Conservation (phyloP, 2,329 filamentous ascomycete genomes). For the Xylariaceae sp. region DNA sequence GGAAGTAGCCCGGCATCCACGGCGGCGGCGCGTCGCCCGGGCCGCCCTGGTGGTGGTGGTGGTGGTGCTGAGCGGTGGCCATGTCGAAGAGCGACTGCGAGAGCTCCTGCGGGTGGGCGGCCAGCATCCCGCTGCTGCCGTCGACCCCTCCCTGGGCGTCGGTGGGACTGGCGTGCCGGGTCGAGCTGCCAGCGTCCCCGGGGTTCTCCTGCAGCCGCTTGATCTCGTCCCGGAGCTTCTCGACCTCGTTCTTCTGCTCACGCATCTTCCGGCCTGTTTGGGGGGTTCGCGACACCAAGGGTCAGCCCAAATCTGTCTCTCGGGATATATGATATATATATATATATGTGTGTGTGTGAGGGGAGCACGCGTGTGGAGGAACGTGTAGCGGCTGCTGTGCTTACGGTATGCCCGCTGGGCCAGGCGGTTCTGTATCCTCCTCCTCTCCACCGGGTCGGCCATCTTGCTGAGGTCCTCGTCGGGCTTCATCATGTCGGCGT, state of each 20-base stretch:
- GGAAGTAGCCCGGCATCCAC: conserved; percentile 16
- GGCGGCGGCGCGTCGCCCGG: conserved; percentile 13
- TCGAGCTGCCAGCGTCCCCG: conserved; percentile 13
- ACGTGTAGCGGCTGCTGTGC: no score
- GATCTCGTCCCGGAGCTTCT: conserved; percentile 18
- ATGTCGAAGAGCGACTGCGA: conserved; percentile 13
- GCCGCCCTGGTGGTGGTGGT: no score
- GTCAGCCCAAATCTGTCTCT: no score
- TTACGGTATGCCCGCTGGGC: conserved; percentile 16
- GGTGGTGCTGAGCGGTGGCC: conserved; percentile 10
- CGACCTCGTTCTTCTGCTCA: conserved; percentile 18
- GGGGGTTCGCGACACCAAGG: no score
- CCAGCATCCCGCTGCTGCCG: conserved; percentile 6
- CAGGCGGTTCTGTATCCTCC: conserved; percentile 16
- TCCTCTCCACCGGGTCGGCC: conserved; percentile 14
- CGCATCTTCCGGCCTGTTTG: conserved; percentile 18
- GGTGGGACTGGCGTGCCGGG: conserved; percentile 13
- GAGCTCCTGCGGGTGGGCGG: conserved; percentile 1
- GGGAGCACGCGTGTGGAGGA: no score
- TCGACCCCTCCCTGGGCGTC: no score
- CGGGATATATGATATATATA: no score
- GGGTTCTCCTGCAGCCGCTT: conserved; percentile 16
- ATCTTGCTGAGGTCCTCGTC: conserved; percentile 17
- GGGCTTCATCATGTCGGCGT: conserved; percentile 19
- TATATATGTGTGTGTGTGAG: no score